These are phyloP conservation scores for Colletotrichum australisinense DNA, from an alignment of 2,329 filamentous ascomycete genomes.

Conservation along the genomic window DNA sequence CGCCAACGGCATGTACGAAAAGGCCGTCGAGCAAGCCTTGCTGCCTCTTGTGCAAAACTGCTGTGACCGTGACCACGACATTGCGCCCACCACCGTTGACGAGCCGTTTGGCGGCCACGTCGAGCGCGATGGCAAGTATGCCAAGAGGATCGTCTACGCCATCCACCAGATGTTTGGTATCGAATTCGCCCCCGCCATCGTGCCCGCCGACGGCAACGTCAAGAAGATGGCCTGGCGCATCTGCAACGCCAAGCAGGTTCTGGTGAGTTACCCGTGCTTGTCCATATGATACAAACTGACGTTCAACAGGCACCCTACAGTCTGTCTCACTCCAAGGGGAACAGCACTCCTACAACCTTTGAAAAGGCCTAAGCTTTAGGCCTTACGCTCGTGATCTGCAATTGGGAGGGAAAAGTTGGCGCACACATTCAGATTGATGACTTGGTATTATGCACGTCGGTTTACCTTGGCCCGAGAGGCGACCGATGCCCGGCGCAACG, in stretches of 20 bases:
- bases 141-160: slow-evolving; percentile 90
- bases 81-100: slow-evolving; percentile 82
- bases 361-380: slow-evolving; percentile 19
- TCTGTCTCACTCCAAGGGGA: slow-evolving; percentile 74
- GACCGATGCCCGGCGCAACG: slow-evolving; percentile 2
- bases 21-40: slow-evolving; percentile 80
- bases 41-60: slow-evolving; percentile 91
- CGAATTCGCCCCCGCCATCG: slow-evolving; percentile 92
- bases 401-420: background rate
- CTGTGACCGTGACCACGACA: slow-evolving; percentile 90
- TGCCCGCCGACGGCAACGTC: slow-evolving; percentile 91
- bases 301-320: slow-evolving; percentile 73
- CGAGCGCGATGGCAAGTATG: slow-evolving; percentile 89
- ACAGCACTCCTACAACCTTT: slow-evolving; percentile 59
- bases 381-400: slow-evolving; percentile 1
- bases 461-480: slow-evolving; percentile 17
- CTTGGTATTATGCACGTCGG: slow-evolving; percentile 3
- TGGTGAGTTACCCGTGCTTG: slow-evolving; percentile 70
- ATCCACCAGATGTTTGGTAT: slow-evolving; percentile 98
- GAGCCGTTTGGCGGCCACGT: slow-evolving; percentile 89
- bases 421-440: slow-evolving; percentile 1
- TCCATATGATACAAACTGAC: slow-evolving; percentile 22
- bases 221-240: slow-evolving; percentile 93
- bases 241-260: slow-evolving; percentile 93
- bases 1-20: slow-evolving; percentile 70